These are phyloP conservation scores for Penicillium polonicum DNA, from an alignment of 2,329 filamentous ascomycete genomes.

Conservation along the genomic window DNA sequence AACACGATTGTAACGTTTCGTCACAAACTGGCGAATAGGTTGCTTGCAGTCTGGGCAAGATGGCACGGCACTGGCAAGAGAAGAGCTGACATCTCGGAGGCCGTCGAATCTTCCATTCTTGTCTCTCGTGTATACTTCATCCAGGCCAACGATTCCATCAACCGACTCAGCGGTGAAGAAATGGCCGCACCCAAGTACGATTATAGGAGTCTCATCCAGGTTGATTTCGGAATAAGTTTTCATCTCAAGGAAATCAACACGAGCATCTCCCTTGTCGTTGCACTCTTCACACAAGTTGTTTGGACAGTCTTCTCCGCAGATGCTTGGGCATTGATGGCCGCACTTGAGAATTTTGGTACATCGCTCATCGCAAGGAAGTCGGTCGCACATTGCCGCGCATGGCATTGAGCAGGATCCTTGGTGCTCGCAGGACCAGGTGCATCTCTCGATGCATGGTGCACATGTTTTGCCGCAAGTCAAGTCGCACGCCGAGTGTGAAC, in stretches of 20 bases:
- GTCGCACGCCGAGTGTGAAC: conserved; percentile 8
- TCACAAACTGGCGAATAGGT: conserved; percentile 17
- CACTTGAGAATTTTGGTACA: conserved; percentile 4
- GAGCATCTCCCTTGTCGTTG: conserved; percentile 11
- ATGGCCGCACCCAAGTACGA: conserved; percentile 14
- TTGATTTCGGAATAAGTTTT: conserved; percentile 13
- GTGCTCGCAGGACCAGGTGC: conserved; percentile 2
- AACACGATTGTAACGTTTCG: conserved; percentile 15
- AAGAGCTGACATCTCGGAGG: conserved; percentile 11
- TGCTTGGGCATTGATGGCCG: conserved; percentile 11
- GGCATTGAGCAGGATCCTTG: conserved; percentile 16
- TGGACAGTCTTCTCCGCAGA: conserved; percentile 14
- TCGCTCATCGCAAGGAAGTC: conserved; percentile 13
- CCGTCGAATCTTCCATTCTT: conserved; percentile 9
- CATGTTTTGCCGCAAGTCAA: conserved; percentile 8
- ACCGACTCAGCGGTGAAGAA: conserved; percentile 16
- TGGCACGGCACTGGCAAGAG: conserved; percentile 6
- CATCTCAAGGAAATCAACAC: conserved; percentile 10
- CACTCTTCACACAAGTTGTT: conserved; percentile 10
- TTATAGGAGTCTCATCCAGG: conserved; percentile 11
- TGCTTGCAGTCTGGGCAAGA: conserved; percentile 13
- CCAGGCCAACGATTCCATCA: conserved; percentile 12
- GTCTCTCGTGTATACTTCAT: conserved; percentile 13
- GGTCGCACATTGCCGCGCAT: conserved; percentile 11
- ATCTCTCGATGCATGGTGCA: conserved; percentile 13